phyloP scores from a whole-genome alignment of 2,329 filamentous ascomycete species.

The Nigrograna mackinnonii region DNA sequence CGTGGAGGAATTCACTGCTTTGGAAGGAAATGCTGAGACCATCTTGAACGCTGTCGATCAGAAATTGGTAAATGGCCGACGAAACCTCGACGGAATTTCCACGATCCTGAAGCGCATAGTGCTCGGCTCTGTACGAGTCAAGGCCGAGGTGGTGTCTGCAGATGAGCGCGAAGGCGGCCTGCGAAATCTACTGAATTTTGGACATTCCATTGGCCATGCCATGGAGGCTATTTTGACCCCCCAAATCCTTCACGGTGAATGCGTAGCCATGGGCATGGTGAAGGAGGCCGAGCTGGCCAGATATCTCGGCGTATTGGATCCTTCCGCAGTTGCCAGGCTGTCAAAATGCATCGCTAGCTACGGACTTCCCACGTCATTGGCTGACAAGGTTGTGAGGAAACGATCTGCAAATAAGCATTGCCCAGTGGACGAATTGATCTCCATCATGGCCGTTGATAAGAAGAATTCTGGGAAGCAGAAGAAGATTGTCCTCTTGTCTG shows the following conservation, averaged over 20 bases:
- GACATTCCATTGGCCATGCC: constrained; percentile 96
- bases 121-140: constrained; percentile 86
- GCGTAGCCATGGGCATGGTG: constrained; percentile 97
- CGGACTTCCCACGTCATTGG: constrained; percentile 80
- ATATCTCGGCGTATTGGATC: constrained; percentile 81
- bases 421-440: constrained; percentile 79
- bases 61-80: constrained; percentile 58
- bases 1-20: constrained; percentile 78
- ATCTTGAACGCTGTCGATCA: constrained; percentile 75
- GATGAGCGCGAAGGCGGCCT: constrained; percentile 95
- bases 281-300: constrained; percentile 94
- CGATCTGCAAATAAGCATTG: constrained; percentile 86
- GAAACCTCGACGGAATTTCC: constrained; percentile 69
- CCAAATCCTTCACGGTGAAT: constrained; percentile 93
- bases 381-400: constrained; percentile 80
- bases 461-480: constrained; percentile 96
- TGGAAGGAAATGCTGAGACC: constrained; percentile 78
- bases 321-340: constrained; percentile 84
- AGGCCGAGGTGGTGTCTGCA: constrained; percentile 90
- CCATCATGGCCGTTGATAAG: constrained; percentile 98
- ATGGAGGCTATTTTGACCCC: constrained; percentile 95
- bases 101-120: constrained; percentile 66
- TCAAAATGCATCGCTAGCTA: constrained; percentile 96
- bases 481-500: constrained; percentile 90
- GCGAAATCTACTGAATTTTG: constrained; percentile 94